Percentiles rank a stretch among this genome's conserved stretches.
Conservation (phyloP, 2,329 filamentous ascomycete genomes). For the Stachybotrys chlorohalonatus region DNA sequence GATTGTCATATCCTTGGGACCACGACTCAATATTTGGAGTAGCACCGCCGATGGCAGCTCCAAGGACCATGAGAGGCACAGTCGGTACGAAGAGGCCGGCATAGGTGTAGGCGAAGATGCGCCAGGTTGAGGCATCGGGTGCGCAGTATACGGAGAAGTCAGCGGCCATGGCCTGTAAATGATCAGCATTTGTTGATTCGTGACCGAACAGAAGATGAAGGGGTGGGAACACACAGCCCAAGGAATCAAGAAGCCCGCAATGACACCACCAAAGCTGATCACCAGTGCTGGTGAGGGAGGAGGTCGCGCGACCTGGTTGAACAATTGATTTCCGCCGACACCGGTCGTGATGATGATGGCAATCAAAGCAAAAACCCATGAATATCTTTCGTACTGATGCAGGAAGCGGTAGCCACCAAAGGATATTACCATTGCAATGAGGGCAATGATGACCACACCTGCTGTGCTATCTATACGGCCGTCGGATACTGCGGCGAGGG, state of each 20-base stretch:
- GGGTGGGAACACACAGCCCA: constrained; percentile 30
- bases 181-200: too few relatives aligned
- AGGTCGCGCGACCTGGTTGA: constrained; percentile 18
- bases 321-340: constrained; percentile 27
- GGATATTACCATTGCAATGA: constrained; percentile 34
- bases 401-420: constrained; percentile 37
- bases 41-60: constrained; percentile 22
- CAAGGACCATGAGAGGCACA: constrained; percentile 21
- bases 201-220: too few relatives aligned
- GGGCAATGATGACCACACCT: constrained; percentile 37
- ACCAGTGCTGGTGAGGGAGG: constrained; percentile 21
- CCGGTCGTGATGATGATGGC: constrained; percentile 30
- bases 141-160: constrained; percentile 33
- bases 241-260: constrained; percentile 48
- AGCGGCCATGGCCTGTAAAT: constrained; percentile 10
- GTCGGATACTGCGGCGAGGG: constrained; percentile 26
- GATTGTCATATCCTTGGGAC: constrained; percentile 8
- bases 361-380: constrained; percentile 34
- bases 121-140: constrained; percentile 24
- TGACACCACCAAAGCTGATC: constrained; percentile 40
- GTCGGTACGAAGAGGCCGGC: constrained; percentile 25
- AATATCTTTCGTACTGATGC: constrained; percentile 35
- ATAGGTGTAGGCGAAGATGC: constrained; percentile 39
- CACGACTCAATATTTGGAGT: constrained; percentile 9
- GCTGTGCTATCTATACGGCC: constrained; percentile 29